phyloP scores from a whole-genome alignment of 495 filamentous ascomycete species.

The Jackrogersella multiformis region DNA sequence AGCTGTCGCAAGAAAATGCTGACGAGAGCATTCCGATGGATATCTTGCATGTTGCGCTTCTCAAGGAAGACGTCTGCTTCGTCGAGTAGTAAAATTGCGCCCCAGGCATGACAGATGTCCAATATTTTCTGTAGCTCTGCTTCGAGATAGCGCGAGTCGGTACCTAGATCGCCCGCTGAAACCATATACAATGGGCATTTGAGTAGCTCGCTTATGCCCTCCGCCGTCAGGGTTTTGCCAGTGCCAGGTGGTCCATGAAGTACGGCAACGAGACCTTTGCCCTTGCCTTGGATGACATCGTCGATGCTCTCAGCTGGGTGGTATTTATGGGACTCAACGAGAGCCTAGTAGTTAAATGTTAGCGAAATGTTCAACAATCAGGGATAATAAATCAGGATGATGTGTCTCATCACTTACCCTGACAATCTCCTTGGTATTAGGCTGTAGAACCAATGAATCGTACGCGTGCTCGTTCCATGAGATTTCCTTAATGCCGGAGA shows the following conservation, averaged over 20 bases:
- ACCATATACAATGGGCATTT: conserved; percentile 64
- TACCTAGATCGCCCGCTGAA: conserved; percentile 65
- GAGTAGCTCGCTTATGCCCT: conserved; percentile 62
- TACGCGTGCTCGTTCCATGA: conserved; percentile 86
- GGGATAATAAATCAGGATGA: neutral
- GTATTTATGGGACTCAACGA: conserved; percentile 83
- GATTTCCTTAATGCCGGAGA: conserved; percentile 84
- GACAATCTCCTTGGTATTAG: conserved; percentile 81
- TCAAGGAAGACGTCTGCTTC: conserved; percentile 77
- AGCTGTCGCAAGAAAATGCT: conserved; percentile 65
- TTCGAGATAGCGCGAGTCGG: conserved; percentile 59
- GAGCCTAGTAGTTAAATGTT: conserved; percentile 52
- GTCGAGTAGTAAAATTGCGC: conserved; percentile 67
- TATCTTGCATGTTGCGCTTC: conserved; percentile 61
- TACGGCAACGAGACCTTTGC: conserved; percentile 68
- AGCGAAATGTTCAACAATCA: conserved; percentile 13
- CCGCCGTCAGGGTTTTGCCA: conserved; percentile 69
- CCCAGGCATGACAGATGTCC: conserved; percentile 61
- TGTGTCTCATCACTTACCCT: conserved; percentile 52
- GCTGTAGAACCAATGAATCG: conserved; percentile 76
- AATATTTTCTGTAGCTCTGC: conserved; percentile 60
- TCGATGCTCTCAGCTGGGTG: conserved; percentile 84
- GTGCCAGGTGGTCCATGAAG: conserved; percentile 67
- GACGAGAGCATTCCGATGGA: conserved; percentile 65
- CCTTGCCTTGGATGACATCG: conserved; percentile 76